A percentile compares a stretch with the other conserved stretches of the same genome.
phyloP scores from a whole-genome alignment of 2,329 filamentous ascomycete genomes.

The Teratosphaeriaceae sp. region DNA sequence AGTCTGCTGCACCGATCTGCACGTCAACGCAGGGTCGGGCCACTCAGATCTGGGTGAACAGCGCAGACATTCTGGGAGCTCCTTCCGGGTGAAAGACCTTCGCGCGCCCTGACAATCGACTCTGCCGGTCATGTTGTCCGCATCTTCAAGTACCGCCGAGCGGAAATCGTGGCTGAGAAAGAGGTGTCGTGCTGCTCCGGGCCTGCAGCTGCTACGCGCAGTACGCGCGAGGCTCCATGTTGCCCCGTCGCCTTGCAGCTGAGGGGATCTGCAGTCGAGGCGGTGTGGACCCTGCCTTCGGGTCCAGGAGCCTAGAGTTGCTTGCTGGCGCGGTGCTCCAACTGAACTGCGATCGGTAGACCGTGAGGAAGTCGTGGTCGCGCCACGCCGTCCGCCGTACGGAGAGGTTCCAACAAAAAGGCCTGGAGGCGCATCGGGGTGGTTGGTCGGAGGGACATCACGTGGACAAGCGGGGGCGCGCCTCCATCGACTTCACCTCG shows the following conservation, averaged over 20 bases:
- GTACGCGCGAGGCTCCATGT: background rate
- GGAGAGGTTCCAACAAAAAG: too few relatives aligned
- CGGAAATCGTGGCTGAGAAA: too few relatives aligned
- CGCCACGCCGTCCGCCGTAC: too few relatives aligned
- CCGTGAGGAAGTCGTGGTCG: too few relatives aligned
- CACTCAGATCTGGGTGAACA: background rate
- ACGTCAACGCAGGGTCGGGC: slow-evolving; percentile 5
- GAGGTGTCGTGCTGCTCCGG: background rate
- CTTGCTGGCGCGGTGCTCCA: too few relatives aligned
- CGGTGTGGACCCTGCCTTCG: slow-evolving; percentile 6
- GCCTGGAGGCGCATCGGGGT: too few relatives aligned
- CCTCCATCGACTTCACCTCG: too few relatives aligned
- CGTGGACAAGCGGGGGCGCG: too few relatives aligned
- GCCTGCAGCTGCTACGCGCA: background rate
- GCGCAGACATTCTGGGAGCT: background rate
- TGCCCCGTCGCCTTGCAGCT: background rate
- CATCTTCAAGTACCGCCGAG: background rate
- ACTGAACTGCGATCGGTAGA: too few relatives aligned
- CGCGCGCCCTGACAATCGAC: background rate
- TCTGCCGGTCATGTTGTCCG: background rate
- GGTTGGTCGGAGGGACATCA: too few relatives aligned
- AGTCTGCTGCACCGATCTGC: background rate
- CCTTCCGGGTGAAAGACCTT: background rate
- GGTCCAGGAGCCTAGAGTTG: too few relatives aligned
- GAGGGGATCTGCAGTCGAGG: slow-evolving; percentile 7